Percentiles rank a stretch among this genome's conserved stretches.
phyloP scores from a whole-genome alignment of 1,284 basidiomycete species.

The Cryptococcus neoformans region DNA sequence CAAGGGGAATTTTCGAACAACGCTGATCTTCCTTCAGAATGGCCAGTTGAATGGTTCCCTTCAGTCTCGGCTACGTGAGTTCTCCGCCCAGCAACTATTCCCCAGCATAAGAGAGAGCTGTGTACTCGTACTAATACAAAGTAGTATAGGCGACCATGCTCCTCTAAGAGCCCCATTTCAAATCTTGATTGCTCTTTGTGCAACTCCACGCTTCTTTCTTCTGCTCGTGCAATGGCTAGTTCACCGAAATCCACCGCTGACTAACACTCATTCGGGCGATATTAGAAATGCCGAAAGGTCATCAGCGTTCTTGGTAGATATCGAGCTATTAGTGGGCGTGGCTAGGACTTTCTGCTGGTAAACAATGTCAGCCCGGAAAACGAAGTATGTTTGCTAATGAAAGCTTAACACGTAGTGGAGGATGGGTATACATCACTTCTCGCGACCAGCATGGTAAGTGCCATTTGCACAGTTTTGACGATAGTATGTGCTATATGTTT shows the following conservation, averaged over 20 bases:
- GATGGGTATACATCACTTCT: slow-evolving; percentile 86
- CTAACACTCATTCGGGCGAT: neutral
- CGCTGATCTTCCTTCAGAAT: slow-evolving; percentile 53
- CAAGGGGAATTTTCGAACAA: neutral
- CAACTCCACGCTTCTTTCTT: slow-evolving; percentile 78
- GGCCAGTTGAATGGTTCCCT: slow-evolving; percentile 89
- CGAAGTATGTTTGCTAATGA: neutral
- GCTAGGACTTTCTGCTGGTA: slow-evolving; percentile 73
- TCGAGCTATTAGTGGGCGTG: slow-evolving; percentile 65
- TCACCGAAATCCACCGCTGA: slow-evolving; percentile 40
- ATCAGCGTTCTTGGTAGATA: slow-evolving; percentile 50
- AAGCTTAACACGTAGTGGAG: slow-evolving; percentile 42
- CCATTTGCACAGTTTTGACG: neutral
- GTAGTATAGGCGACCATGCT: slow-evolving; percentile 86
- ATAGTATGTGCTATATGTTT: neutral
- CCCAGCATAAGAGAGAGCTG: no score
- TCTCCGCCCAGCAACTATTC: neutral
- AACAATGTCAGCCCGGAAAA: slow-evolving; percentile 2
- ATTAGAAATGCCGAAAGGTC: neutral
- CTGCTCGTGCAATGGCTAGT: slow-evolving; percentile 70
- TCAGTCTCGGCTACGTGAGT: slow-evolving; percentile 87
- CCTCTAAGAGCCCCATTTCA: slow-evolving; percentile 87
- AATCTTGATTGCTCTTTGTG: slow-evolving; percentile 79
- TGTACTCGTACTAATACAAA: neutral
- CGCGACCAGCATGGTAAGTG: slow-evolving; percentile 45